Base-by-base conservation (phyloP, 1,139 yeast species). In the Keqinozyma sinolaborantium region DNA sequence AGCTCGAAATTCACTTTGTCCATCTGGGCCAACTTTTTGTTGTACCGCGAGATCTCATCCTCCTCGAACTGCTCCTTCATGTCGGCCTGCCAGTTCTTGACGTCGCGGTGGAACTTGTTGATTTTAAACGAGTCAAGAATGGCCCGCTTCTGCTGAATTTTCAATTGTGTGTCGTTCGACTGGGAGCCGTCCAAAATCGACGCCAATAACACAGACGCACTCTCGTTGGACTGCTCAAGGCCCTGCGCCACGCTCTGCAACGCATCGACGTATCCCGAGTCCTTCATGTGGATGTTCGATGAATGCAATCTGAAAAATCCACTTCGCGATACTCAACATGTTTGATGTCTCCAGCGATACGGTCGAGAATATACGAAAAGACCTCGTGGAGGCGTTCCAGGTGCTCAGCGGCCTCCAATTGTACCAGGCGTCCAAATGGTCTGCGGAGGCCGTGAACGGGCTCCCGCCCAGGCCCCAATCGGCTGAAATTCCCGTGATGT, bases 381-480 rank as follows among this genome's bases (percentile, higher is more conserved):
- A 33, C n/a, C 30, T 23, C 6, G 13, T 5, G 14, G 29, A 28
- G n/a, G 26, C 10, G 9, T 16, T 24, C 9, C 16, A 20, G 14
- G 29, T 23, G n/a, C 14, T 28, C 9, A 11, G 25, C 9, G 26
- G 8, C 24, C 20, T 9, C 7, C 21, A 18, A 10, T 60, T 85
- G 10, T 71, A 70, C 47, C 83, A 81, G 36, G 78, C 87, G 0
- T 73, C 92, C 5, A 86, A 85, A 64, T 86, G 95, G 95, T 69
- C 68, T 34, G 81, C 87, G 2, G 95, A 87, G 50, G 95, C 95
- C 0, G 62, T 85, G 20, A 73, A 72, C 50, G 74, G 74, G 1
- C 45, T 69, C 15, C 26, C 45, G 19, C 31, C 39, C 9, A 19
- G 15, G 5, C 5, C 16, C 10, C 27, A 4, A 21, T 34, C 49